Evolutionary conservation across 495 filamentous ascomycete species (phyloP), one percentile per base, ranked within the genome.

Genomic region (Podospora pseudoanserina): DNA sequence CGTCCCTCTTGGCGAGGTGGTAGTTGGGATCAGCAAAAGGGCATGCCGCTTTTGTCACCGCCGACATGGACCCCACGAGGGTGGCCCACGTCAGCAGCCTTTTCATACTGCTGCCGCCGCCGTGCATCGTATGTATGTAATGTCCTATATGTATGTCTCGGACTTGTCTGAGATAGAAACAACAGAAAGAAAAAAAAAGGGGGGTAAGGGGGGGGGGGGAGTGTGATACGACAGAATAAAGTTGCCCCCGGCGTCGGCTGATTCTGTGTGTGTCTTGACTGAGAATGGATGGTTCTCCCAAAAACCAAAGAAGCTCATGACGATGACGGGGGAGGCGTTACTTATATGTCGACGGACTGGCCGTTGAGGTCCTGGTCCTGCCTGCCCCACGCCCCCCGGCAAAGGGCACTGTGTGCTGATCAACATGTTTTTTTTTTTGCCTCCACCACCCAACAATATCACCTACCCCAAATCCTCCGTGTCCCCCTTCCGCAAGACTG

Each of bases 1-100:
- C 64, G 28, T 68, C 63, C n/a, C 67, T 58, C 44, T 67, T 68
- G 5, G 60, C 64, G 32, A 81, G 71, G 54, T 70, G 71, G 54
- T 70, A 72, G 61, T 68, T 70, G 15, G 78, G 74, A 62, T 81
- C 71, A 19, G 79, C 79, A 66, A 74, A 82, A 32, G 80, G 80
- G 49, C 80, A 82, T 20, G 77, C 75, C n/a, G 74, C 70, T 23
- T 72, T 68, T 58, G 55, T 26, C 23, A 26, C 23, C 55, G n/a
- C 55, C n/a, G 55, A 49, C 39, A 49, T 49, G 66, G 75, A 67
- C 27, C 72, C 63, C n/a, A 71, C 15, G 9, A 73, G 65, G 49
- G 68, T 66, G 65, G 63, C 62, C 70, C 68, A 75, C 9, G 72
- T 66, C 19, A 75, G 68, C 13, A 77, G 68, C 30, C 67, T 65